Conservation (phyloP, 768 basidiomycete genomes). For the Amanita fuliginea region DNA sequence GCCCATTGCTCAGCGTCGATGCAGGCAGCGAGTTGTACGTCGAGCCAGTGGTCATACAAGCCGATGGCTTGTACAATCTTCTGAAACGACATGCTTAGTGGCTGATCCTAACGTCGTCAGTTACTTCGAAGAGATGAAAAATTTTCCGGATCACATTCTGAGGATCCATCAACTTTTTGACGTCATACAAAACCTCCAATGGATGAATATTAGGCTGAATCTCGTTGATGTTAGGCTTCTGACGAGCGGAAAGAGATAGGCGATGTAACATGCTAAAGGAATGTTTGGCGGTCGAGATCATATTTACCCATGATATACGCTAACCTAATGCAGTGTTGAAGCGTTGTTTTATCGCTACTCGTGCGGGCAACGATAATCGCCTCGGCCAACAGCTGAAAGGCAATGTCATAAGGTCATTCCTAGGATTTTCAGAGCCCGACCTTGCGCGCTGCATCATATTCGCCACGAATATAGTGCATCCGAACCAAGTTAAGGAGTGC, state of each 20-base stretch:
- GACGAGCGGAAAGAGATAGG: conserved; percentile 39
- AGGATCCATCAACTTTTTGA: conserved; percentile 63
- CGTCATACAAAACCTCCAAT: conserved; percentile 66
- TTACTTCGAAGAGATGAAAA: not conserved
- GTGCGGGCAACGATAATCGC: conserved; percentile 72
- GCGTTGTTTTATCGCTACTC: conserved; percentile 54
- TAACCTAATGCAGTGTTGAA: conserved; percentile 75
- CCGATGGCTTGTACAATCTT: conserved; percentile 58
- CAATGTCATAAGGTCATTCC: not conserved
- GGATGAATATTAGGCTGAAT: conserved; percentile 70
- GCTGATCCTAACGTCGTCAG: conserved; percentile 44
- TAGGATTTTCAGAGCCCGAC: conserved; percentile 19
- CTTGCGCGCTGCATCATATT: conserved; percentile 58
- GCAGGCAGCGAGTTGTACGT: conserved; percentile 38
- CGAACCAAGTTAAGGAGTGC: conserved; percentile 68
- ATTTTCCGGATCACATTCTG: conserved; percentile 34
- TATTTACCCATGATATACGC: conserved; percentile 5
- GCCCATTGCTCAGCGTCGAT: conserved; percentile 56
- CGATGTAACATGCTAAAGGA: conserved; percentile 56
- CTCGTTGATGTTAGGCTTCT: conserved; percentile 51
- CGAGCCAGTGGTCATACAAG: conserved; percentile 63
- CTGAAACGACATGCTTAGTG: conserved; percentile 55
- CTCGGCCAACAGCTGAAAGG: conserved; percentile 53
- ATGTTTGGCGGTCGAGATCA: not conserved
- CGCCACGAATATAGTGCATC: conserved; percentile 64